Conservation (phyloP, 2,329 filamentous ascomycete species). For the Purpureocillium lavendulum region DNA sequence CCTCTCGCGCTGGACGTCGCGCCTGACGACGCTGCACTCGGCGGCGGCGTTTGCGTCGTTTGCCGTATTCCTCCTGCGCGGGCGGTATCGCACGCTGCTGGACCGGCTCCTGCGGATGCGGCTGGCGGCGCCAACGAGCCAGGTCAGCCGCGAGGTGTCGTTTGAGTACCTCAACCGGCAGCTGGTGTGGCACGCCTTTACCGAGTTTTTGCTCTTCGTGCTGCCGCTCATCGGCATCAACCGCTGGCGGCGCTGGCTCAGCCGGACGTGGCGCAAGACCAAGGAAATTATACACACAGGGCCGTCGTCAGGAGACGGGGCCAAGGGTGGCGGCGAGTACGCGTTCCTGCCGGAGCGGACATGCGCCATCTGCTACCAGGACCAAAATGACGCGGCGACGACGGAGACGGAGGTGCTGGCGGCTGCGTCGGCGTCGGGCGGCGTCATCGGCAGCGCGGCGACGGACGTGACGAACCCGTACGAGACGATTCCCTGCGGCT, state of each 20-base stretch:
- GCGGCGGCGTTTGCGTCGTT: constrained; percentile 78
- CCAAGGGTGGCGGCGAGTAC: constrained; percentile 61
- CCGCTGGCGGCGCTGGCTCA: constrained; percentile 86
- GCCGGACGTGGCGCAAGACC: constrained; percentile 75
- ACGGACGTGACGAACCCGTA: constrained; percentile 97
- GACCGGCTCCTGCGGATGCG: constrained; percentile 80
- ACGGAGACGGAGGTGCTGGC: constrained; percentile 71
- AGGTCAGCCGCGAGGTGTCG: constrained; percentile 83
- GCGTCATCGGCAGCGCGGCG: constrained; percentile 77
- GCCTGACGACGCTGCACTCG: constrained; percentile 66
- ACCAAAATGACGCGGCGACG: constrained; percentile 67
- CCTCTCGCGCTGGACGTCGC: constrained; percentile 62
- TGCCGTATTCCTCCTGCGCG: constrained; percentile 82
- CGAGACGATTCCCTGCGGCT: constrained; percentile 79
- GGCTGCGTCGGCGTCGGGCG: constrained; percentile 58
- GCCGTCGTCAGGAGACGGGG: constrained; percentile 27
- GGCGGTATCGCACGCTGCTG: constrained; percentile 81
- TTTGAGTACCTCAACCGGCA: constrained; percentile 98
- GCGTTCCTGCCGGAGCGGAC: constrained; percentile 85
- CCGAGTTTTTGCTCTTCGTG: constrained; percentile 94
- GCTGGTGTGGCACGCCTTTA: constrained; percentile 99
- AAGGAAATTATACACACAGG: constrained; percentile 52
- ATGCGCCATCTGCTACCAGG: constrained; percentile 93
- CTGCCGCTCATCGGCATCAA: constrained; percentile 94
- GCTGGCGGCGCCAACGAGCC: constrained; percentile 74